Conservation (phyloP, 495 filamentous ascomycete species). For the Neurospora sp. region DNA sequence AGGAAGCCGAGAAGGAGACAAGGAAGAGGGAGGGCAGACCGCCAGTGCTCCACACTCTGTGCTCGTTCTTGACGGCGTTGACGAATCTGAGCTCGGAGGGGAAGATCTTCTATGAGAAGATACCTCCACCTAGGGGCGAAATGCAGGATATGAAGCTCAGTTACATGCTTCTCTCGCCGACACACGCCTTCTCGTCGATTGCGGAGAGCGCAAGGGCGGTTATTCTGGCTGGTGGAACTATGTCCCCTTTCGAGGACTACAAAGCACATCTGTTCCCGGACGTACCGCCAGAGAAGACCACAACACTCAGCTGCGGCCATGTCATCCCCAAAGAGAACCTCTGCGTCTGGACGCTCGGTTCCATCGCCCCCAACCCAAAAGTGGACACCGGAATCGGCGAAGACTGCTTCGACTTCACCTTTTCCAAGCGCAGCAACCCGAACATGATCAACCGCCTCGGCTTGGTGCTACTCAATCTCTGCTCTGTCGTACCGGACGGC, state of each 20-base stretch:
- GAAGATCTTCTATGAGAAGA: slow-evolving; percentile 66
- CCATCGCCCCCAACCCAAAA: slow-evolving; percentile 24
- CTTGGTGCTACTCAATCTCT: slow-evolving; percentile 57
- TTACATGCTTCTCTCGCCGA: slow-evolving; percentile 91
- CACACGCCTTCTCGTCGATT: slow-evolving; percentile 81
- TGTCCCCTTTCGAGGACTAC: slow-evolving; percentile 95
- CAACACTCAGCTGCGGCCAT: slow-evolving; percentile 85
- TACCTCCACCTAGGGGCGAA: slow-evolving; percentile 1
- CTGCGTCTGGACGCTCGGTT: slow-evolving; percentile 51
- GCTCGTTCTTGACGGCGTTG: slow-evolving; percentile 70
- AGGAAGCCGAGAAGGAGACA: not conserved
- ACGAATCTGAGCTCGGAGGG: slow-evolving; percentile 87
- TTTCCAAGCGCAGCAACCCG: slow-evolving; percentile 54
- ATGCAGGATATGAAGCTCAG: slow-evolving; percentile 52
- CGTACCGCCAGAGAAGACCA: slow-evolving; percentile 50
- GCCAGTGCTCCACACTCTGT: slow-evolving; percentile 73
- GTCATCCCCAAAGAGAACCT: slow-evolving; percentile 81
- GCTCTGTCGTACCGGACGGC: slow-evolving; percentile 70
- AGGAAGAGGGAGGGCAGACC: slow-evolving; percentile 15
- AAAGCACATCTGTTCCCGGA: slow-evolving; percentile 75
- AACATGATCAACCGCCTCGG: slow-evolving; percentile 67
- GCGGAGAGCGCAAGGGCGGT: slow-evolving; percentile 80
- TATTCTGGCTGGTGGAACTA: slow-evolving; percentile 88
- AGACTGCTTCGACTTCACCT: slow-evolving; percentile 76
- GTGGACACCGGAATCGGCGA: not conserved